Base-by-base conservation (phyloP, 2,329 filamentous ascomycete species). In the Colletotrichum neosansevieriae region DNA sequence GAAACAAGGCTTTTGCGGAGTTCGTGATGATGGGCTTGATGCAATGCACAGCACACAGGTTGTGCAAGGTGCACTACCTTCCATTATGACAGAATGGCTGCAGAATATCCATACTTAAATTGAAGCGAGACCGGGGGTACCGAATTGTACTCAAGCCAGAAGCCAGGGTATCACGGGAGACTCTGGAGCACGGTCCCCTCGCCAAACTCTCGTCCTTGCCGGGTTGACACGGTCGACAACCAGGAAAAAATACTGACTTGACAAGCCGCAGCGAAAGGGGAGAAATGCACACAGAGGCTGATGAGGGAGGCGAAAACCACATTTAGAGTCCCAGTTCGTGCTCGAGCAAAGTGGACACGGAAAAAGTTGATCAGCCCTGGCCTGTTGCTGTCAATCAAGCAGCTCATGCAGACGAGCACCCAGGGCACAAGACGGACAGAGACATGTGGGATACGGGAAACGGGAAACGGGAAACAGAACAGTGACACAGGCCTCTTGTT, bases 181-280 rank as follows among this genome's bases (percentile, higher is more conserved):
- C 29, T 59, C 38, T 24, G 6, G 49, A 38, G 65, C 65, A 65
- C 61, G 65, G 65, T 15, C 42, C 61, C 49, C 49, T 59, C 21
- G 47, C 65, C 53, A 51, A 68, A 54, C 32, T 65, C 53, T 59
- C 21, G n/a, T n/a, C n/a, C n/a, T n/a, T n/a, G n/a, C n/a, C n/a
- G 34, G 66, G 54, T 65, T 65, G 65, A 44, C 61, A 65, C 47
- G 53, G 45, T 45, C 38, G 21, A 64, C 11, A 57, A 53, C 45
- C 58, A 58, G 44, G 44, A 58, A 47, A 13, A 32, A 38, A 34
- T 4, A 38, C 44, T 9, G 42, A 47, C 34, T 29, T 21, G 15
- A 17, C n/a, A 50, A 42, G 9, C 38, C 36, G 12, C 21, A 21
- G 21, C 21, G 21, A 21, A 4, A 21, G 21, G 21, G 21, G 21